Evolutionary conservation across 768 basidiomycete genomes (phyloP), one percentile per base, ranked within the genome.

Genomic region (Amanita rimosa): DNA sequence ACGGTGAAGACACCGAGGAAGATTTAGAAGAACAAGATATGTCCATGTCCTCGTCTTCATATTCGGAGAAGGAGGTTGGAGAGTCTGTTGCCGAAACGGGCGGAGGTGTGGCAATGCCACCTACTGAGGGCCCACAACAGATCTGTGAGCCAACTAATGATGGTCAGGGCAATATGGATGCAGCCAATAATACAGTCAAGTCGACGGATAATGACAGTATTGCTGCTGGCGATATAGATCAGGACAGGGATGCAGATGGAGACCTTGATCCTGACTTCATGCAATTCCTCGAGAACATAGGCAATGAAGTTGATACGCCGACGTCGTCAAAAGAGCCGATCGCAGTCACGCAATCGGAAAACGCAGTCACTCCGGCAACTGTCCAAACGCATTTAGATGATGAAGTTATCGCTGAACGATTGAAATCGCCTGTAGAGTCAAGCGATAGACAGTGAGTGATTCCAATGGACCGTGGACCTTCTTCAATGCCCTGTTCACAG

Each of bases 181-280:
- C 37, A 13, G 22, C 10, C 19, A 37, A 37, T 11, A 27, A 26
- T 26, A n/a, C 26, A 43, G 41, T 22, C 5, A 19, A 39, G 6
- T 21, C 17, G 21, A 22, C 38, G 38, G 38, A 39, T 19, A 22
- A 19, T 3, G 17, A 31, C 31, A 31, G 31, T 13, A 0, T 31
- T 31, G 31, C 13, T 31, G 22, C 43, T 6, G 39, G 41, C 26
- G 48, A 49, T 41, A 50, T 49, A 41, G 49, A 42, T 26, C 52
- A 53, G 24, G 68, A 68, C 48, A 60, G 54, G 5, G 66, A 67
- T 48, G 66, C 68, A 3, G 64, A 67, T 43, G 68, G 64, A 6
- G 65, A 64, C 29, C 57, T 67, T 8, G 66, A 67, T 46, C 64
- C 63, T 14, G 65, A 67, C 19, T 64, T 65, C 17, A 52, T 57